A percentile compares a stretch with the other conserved stretches of the same genome.
Conservation (phyloP, 371 early-diverging fungal genomes). For the Mucor sp. region DNA sequence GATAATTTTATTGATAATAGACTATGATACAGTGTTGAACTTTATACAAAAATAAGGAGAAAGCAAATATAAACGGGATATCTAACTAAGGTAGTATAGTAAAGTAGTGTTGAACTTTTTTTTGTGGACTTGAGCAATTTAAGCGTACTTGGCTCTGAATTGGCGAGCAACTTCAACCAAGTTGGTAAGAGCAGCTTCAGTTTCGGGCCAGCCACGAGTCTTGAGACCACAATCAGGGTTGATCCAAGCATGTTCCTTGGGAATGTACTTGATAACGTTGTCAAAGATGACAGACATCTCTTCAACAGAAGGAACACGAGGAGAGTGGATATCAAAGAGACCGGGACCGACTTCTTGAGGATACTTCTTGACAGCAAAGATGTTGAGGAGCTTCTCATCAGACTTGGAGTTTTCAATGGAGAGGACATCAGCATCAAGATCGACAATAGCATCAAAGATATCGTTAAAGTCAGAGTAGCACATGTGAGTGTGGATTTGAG, state of each 20-base stretch:
- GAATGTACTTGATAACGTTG: conserved; percentile 78
- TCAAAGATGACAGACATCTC: conserved; percentile 87
- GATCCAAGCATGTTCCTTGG: conserved; percentile 84
- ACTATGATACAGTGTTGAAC: conserved; percentile 34
- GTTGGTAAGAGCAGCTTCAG: conserved; percentile 85
- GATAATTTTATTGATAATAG: conserved; percentile 11
- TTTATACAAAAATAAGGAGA: conserved; percentile 16
- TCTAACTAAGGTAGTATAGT: conserved; percentile 9
- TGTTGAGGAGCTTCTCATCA: conserved; percentile 89
- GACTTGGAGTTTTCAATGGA: conserved; percentile 97
- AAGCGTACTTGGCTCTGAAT: conserved; percentile 54
- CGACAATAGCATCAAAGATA: conserved; percentile 90
- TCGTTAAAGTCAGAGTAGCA: conserved; percentile 99
- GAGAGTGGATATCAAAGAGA: conserved; percentile 88
- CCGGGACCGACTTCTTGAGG: conserved; percentile 94
- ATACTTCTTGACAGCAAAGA: conserved; percentile 85
- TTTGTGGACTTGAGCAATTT: conserved; percentile 5
- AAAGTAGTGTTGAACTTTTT: conserved; percentile 28
- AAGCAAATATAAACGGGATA: conserved; percentile 5
- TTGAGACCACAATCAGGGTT: conserved; percentile 99
- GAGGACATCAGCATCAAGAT: conserved; percentile 89
- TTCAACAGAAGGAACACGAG: conserved; percentile 88
- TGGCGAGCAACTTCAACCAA: conserved; percentile 81
- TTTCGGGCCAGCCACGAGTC: conserved; percentile 94
- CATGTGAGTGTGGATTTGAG: conserved; percentile 97